These are phyloP conservation scores for Canna indica DNA, from an alignment of 176 grass and related monocot species.

Conservation along the genomic window DNA sequence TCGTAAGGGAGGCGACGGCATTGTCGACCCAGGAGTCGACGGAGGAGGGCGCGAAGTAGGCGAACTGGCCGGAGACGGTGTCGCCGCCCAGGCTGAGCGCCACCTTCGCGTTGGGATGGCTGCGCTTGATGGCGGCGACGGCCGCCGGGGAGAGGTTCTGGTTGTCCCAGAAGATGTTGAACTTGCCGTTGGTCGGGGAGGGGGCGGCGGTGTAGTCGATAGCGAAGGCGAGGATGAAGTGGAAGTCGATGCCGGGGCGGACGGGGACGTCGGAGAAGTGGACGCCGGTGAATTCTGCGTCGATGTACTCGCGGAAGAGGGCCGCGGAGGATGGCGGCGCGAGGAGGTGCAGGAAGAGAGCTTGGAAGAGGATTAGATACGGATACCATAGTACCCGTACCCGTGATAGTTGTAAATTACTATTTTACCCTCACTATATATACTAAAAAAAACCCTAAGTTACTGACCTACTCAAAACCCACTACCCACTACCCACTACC, in stretches of 20 bases:
- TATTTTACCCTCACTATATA: too few relatives aligned
- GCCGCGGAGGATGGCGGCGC: neutral
- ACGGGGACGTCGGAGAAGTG: slow-evolving; percentile 5
- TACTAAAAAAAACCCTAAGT: too few relatives aligned
- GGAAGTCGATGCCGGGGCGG: slow-evolving; percentile 4
- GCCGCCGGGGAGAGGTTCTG: slow-evolving; percentile 1
- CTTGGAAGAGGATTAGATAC: slow-evolving; percentile 8
- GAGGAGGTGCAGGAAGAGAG: neutral
- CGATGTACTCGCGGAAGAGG: slow-evolving; percentile 4
- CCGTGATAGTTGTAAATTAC: neutral
- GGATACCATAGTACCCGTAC: too few relatives aligned
- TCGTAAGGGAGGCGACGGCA: slow-evolving; percentile 1
- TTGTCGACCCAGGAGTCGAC: slow-evolving; percentile 6
- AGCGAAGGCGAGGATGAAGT: slow-evolving; percentile 12
- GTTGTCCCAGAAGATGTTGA: slow-evolving; percentile 14
- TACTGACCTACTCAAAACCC: too few relatives aligned
- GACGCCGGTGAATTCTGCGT: slow-evolving; percentile 4
- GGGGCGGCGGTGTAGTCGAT: slow-evolving; percentile 14
- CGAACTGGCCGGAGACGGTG: neutral
- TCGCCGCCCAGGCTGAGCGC: slow-evolving; percentile 7
- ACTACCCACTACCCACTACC: too few relatives aligned
- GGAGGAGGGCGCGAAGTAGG: slow-evolving; percentile 1
- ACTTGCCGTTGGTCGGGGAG: slow-evolving; percentile 2
- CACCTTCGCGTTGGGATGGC: neutral
- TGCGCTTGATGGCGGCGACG: neutral